Conservation (phyloP, 1,284 basidiomycete genomes). For the Leccinum variabile region DNA sequence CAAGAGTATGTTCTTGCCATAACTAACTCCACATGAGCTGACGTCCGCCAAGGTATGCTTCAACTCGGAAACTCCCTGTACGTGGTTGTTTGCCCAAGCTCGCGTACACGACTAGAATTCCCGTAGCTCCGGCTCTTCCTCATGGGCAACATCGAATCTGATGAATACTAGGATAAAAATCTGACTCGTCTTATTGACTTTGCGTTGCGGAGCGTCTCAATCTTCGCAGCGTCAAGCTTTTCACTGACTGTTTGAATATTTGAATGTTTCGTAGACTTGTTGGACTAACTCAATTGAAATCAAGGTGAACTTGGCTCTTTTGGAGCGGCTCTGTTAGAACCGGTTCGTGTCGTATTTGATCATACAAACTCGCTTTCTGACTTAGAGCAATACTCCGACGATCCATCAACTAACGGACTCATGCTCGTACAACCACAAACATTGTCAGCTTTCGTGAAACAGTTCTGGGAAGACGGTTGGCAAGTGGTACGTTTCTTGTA, state of each 20-base stretch:
- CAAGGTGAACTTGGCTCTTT: slow-evolving; percentile 86
- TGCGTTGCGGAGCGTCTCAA: slow-evolving; percentile 61
- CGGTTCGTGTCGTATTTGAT: slow-evolving; percentile 35
- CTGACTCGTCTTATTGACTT: slow-evolving; percentile 63
- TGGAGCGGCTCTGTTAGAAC: slow-evolving; percentile 85
- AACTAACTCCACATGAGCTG: neutral
- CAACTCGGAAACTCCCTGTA: slow-evolving; percentile 64
- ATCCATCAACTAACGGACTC: slow-evolving; percentile 54
- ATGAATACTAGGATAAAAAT: slow-evolving; percentile 65
- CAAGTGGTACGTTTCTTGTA: slow-evolving; percentile 56
- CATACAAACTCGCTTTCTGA: slow-evolving; percentile 4
- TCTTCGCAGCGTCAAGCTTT: slow-evolving; percentile 81
- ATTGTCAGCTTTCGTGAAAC: slow-evolving; percentile 55
- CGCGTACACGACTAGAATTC: neutral
- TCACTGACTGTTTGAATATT: slow-evolving; percentile 61
- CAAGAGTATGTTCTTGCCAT: slow-evolving; percentile 46
- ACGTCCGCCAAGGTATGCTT: slow-evolving; percentile 49
- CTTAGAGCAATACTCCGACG: slow-evolving; percentile 65
- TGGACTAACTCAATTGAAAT: slow-evolving; percentile 8
- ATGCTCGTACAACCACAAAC: slow-evolving; percentile 58
- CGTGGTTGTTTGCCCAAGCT: slow-evolving; percentile 21
- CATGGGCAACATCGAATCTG: slow-evolving; percentile 64
- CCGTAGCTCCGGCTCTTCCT: slow-evolving; percentile 71
- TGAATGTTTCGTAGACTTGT: neutral
- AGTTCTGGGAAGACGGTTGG: slow-evolving; percentile 69